These are phyloP conservation scores for Cyclocybe aegerita DNA, from an alignment of 768 basidiomycete genomes.

Conservation along the genomic window DNA sequence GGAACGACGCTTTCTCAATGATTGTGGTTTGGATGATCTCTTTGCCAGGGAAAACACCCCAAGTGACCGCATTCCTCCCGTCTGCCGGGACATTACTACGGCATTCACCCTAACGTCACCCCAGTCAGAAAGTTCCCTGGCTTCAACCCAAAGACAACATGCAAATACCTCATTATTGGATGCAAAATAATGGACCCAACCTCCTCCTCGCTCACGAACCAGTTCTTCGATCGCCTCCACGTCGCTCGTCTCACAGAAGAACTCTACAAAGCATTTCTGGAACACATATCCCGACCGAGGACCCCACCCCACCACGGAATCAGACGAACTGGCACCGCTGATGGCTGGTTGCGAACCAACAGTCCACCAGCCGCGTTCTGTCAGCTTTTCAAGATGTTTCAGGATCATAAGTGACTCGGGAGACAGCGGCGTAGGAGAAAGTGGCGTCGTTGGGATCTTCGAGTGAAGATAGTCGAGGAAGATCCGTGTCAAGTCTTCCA, in stretches of 20 bases:
- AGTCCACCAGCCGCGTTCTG: slow-evolving; percentile 87
- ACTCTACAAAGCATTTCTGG: slow-evolving; percentile 98
- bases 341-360: slow-evolving; percentile 96
- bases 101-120: slow-evolving; percentile 63
- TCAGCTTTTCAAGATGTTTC: slow-evolving; percentile 73
- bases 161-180: slow-evolving; percentile 66
- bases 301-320: slow-evolving; percentile 89
- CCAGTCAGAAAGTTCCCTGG: not conserved
- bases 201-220: slow-evolving; percentile 51
- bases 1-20: slow-evolving; percentile 92
- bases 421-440: slow-evolving; percentile 80
- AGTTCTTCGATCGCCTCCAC: slow-evolving; percentile 60
- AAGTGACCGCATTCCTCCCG: slow-evolving; percentile 93
- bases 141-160: not conserved
- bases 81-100: slow-evolving; percentile 77
- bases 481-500: slow-evolving; percentile 71
- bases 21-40: slow-evolving; percentile 96
- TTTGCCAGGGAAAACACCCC: slow-evolving; percentile 97
- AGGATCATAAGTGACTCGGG: slow-evolving; percentile 83
- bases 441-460: slow-evolving; percentile 77
- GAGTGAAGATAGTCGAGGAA: slow-evolving; percentile 82
- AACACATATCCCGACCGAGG: slow-evolving; percentile 92
- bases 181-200: slow-evolving; percentile 85
- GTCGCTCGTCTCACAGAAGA: slow-evolving; percentile 72
- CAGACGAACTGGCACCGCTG: slow-evolving; percentile 72